These are phyloP conservation scores for Diversispora epigaea DNA, from an alignment of 192 early-diverging fungal genomes.

Conservation along the genomic window DNA sequence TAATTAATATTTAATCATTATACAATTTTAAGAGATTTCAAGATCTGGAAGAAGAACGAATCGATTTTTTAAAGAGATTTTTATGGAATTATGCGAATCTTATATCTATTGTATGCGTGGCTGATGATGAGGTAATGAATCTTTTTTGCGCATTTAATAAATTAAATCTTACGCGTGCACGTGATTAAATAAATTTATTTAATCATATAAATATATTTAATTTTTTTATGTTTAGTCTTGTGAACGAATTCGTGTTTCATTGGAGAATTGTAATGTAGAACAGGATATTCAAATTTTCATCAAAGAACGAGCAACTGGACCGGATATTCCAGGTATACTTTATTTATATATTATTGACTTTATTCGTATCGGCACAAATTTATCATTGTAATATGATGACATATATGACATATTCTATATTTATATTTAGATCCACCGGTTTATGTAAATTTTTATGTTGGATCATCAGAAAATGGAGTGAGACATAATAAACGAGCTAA, in stretches of 20 bases:
- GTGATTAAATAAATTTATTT: no score
- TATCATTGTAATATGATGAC: background rate
- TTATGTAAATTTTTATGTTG: background rate
- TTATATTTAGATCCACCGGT: background rate
- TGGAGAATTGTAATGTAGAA: constrained; percentile 64
- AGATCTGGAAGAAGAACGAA: constrained; percentile 70
- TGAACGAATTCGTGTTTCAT: constrained; percentile 65
- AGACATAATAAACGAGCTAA: background rate
- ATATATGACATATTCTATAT: background rate
- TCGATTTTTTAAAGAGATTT: constrained; percentile 65
- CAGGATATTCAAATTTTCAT: constrained; percentile 68
- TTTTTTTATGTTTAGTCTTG: constrained; percentile 49
- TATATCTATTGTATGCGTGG: constrained; percentile 63
- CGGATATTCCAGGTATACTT: constrained; percentile 47
- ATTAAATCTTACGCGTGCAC: no score
- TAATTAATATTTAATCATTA: no score
- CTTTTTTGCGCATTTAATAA: background rate
- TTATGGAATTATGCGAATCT: constrained; percentile 75
- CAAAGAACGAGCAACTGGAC: constrained; percentile 61
- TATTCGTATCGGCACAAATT: no score
- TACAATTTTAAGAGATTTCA: constrained; percentile 49
- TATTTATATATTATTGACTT: background rate
- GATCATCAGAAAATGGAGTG: background rate
- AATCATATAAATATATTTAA: background rate
- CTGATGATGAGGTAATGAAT: constrained; percentile 64